A percentile compares a stretch with the other conserved stretches of the same genome.
These are phyloP conservation scores for Phyllachora maydis DNA, from an alignment of 2,329 filamentous ascomycete genomes.

Conservation along the genomic window DNA sequence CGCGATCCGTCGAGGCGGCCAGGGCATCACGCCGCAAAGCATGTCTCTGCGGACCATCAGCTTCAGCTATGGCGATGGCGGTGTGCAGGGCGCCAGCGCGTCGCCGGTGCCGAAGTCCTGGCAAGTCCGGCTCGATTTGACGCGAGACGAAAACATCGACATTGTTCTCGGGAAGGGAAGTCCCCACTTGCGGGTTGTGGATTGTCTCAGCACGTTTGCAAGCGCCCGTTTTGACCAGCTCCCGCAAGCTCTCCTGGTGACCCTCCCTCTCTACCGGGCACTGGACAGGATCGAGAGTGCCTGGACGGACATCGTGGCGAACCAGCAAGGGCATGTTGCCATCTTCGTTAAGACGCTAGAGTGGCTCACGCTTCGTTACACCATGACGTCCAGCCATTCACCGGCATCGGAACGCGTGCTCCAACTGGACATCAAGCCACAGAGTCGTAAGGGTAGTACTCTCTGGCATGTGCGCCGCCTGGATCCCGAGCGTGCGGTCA, in stretches of 20 bases:
- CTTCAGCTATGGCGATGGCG: not conserved
- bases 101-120: conserved; percentile 13
- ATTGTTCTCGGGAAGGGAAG: conserved; percentile 40
- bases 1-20: conserved; percentile 35
- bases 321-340: conserved; percentile 23
- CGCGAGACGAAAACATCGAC: conserved; percentile 24
- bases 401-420: conserved; percentile 14
- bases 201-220: conserved; percentile 34
- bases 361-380: conserved; percentile 35
- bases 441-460: conserved; percentile 21
- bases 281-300: conserved; percentile 37
- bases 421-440: conserved; percentile 30
- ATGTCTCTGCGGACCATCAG: conserved; percentile 26
- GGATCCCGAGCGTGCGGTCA: conserved; percentile 3
- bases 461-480: conserved; percentile 6
- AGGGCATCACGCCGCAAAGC: conserved; percentile 32
- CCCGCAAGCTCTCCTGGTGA: conserved; percentile 32
- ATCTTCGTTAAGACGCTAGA: conserved; percentile 33
- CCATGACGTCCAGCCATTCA: conserved; percentile 11
- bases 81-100: not conserved
- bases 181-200: conserved; percentile 43
- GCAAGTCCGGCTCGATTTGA: conserved; percentile 37
- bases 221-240: conserved; percentile 32
- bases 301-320: conserved; percentile 21
- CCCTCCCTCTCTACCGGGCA: conserved; percentile 42